phyloP scores from a whole-genome alignment of 1,284 basidiomycete genomes.

The Meira nashicola region DNA sequence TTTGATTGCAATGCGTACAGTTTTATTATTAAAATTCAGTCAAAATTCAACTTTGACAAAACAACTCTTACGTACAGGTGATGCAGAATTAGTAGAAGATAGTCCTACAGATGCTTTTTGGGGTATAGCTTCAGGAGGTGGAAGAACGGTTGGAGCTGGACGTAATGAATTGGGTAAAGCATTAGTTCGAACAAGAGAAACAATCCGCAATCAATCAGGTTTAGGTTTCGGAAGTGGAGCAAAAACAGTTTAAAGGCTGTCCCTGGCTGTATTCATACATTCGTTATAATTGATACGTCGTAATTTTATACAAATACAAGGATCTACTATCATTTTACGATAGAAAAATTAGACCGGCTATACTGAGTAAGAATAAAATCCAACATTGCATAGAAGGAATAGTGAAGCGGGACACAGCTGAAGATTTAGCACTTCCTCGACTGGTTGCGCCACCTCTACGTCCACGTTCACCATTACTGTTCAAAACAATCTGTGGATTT shows the following conservation, averaged over 20 bases:
- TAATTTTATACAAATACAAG: background rate
- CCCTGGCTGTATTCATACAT: background rate
- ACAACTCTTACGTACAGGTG: conserved; percentile 30
- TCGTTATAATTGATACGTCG: background rate
- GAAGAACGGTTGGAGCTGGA: conserved; percentile 14
- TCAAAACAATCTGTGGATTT: conserved; percentile 6
- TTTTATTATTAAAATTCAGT: conserved; percentile 36
- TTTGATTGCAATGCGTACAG: conserved; percentile 31
- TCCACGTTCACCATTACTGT: conserved; percentile 5
- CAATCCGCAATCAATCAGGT: conserved; percentile 20
- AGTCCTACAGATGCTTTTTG: conserved; percentile 41
- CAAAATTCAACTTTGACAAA: conserved; percentile 22
- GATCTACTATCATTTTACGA: background rate
- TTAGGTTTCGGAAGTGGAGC: conserved; percentile 32
- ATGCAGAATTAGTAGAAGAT: conserved; percentile 28
- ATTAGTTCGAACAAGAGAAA: conserved; percentile 29
- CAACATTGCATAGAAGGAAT: background rate
- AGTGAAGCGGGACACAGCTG: background rate
- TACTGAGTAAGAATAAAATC: background rate
- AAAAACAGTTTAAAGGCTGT: conserved; percentile 19
- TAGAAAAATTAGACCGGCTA: background rate
- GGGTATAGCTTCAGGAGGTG: conserved; percentile 19
- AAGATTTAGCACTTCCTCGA: background rate
- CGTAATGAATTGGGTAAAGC: conserved; percentile 37
- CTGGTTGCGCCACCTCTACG: conserved; percentile 4